Percentiles rank a stretch among this genome's conserved stretches.
phyloP scores from a whole-genome alignment of 768 basidiomycete species.

The Podaxis sp. region DNA sequence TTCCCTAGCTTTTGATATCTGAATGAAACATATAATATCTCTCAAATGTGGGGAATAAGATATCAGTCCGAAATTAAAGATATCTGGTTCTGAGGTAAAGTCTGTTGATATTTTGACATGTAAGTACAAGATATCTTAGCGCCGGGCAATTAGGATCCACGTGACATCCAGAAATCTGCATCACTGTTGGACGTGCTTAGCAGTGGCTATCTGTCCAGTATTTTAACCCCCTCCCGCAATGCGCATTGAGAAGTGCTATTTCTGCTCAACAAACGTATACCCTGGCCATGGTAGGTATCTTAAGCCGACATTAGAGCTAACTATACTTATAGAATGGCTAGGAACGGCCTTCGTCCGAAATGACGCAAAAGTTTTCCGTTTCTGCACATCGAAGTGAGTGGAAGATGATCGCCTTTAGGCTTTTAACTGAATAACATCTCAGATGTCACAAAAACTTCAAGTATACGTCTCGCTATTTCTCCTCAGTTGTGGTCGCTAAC shows the following conservation, averaged over 20 bases:
- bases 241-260: conserved; percentile 98
- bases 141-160: no score
- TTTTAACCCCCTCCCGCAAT: conserved; percentile 36
- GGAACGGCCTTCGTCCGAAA: conserved; percentile 97
- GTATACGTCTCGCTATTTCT: conserved; percentile 39
- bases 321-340: conserved; percentile 25
- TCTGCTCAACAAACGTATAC: conserved; percentile 96
- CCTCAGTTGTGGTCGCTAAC: conserved; percentile 8
- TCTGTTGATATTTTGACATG: no score
- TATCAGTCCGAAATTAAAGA: no score
- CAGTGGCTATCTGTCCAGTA: neutral
- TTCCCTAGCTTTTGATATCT: no score
- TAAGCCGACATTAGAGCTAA: neutral
- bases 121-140: no score
- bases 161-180: no score
- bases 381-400: conserved; percentile 94
- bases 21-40: no score
- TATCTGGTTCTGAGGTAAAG: no score
- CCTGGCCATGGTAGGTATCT: conserved; percentile 81
- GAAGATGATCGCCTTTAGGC: neutral
- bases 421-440: neutral
- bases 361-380: conserved; percentile 96
- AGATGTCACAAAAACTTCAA: conserved; percentile 99
- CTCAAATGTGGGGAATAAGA: no score
- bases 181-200: no score